Evolutionary conservation across 2,329 filamentous ascomycete genomes (phyloP).

Genomic region (Helminthosporium solani): DNA sequence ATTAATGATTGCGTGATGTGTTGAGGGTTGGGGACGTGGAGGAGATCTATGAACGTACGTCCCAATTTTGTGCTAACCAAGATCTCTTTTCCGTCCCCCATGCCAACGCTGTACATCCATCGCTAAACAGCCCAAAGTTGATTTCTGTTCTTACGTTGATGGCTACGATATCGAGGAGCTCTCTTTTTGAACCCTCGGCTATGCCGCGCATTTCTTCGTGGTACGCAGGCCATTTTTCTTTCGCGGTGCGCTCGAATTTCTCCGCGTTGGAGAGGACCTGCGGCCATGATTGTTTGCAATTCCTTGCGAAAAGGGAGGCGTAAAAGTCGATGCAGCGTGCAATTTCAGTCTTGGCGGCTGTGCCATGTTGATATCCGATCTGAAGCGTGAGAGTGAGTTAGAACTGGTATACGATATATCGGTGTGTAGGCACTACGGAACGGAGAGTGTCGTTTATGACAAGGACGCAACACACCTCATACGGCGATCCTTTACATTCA

Average conservation of each 20-base stretch:
- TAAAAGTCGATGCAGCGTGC: conserved; percentile 51
- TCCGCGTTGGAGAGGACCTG: conserved; percentile 49
- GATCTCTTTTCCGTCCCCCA: conserved; percentile 44
- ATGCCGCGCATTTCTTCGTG: conserved; percentile 54
- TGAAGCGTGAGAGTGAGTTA: conserved; percentile 20
- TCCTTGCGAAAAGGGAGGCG: conserved; percentile 48
- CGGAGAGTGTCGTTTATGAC: too few relatives aligned
- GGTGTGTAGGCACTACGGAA: too few relatives aligned
- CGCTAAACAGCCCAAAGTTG: conserved; percentile 57
- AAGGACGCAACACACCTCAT: conserved; percentile 45
- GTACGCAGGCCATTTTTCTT: conserved; percentile 45
- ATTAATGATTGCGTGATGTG: too few relatives aligned
- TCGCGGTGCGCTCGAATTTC: conserved; percentile 50
- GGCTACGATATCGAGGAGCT: conserved; percentile 56
- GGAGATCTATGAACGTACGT: conserved; percentile 36
- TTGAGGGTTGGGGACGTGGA: background rate
- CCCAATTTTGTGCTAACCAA: conserved; percentile 61
- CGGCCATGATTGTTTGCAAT: conserved; percentile 50
- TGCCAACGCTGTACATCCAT: conserved; percentile 58
- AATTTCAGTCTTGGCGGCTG: conserved; percentile 43
- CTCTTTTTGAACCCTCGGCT: conserved; percentile 51
- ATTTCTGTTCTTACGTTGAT: conserved; percentile 61
- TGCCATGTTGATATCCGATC: conserved; percentile 54
- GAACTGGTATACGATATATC: too few relatives aligned
- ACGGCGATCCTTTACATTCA: conserved; percentile 46